Evolutionary conservation across 1,139 yeast species (phyloP).

Genomic region (Taphrina pruni): DNA sequence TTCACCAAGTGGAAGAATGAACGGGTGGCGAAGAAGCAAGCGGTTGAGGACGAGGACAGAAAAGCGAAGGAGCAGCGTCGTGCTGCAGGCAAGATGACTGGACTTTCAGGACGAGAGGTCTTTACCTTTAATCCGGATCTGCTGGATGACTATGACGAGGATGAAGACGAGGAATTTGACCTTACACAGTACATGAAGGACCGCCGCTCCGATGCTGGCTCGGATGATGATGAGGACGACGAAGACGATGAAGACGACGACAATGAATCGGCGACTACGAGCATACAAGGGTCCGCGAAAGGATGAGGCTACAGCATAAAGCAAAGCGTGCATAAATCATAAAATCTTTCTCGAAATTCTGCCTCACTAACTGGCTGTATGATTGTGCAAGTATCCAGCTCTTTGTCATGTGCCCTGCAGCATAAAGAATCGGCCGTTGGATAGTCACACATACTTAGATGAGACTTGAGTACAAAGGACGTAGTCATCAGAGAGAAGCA

Average conservation of each 20-base stretch:
- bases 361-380: neutral
- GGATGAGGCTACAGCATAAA: slow-evolving; percentile 5
- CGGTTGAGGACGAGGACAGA: slow-evolving; percentile 58
- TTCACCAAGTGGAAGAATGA: slow-evolving; percentile 83
- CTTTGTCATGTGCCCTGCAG: neutral
- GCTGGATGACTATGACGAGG: slow-evolving; percentile 45
- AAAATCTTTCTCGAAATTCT: neutral
- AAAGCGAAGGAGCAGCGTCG: slow-evolving; percentile 57
- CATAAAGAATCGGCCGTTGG: too few species aligned
- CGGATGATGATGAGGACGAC: slow-evolving; percentile 13
- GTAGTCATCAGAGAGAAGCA: too few species aligned
- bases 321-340: neutral
- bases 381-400: neutral
- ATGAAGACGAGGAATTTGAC: slow-evolving; percentile 59
- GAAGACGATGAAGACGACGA: slow-evolving; percentile 12
- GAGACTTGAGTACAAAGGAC: too few species aligned
- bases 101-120: slow-evolving; percentile 79
- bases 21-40: slow-evolving; percentile 66
- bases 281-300: slow-evolving; percentile 7
- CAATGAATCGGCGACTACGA: slow-evolving; percentile 21
- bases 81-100: slow-evolving; percentile 48
- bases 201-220: slow-evolving; percentile 29
- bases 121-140: slow-evolving; percentile 69
- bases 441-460: too few species aligned
- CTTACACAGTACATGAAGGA: slow-evolving; percentile 37